Evolutionary conservation across 176 grass and related monocot genomes (phyloP).

Genomic region (Ampelocalamus luodianensis): DNA sequence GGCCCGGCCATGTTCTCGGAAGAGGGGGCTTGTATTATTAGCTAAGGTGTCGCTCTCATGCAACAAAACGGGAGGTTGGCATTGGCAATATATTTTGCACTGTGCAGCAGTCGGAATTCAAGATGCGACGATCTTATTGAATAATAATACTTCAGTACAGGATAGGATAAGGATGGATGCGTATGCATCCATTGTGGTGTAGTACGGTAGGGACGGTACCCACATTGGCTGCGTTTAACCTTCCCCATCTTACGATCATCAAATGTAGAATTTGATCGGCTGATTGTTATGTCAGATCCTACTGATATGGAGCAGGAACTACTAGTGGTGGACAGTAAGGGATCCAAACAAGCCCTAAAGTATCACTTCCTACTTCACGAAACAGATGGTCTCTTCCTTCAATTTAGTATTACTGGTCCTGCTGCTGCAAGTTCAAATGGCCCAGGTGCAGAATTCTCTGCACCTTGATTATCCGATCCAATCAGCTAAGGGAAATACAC

Average conservation of each 20-base stretch:
- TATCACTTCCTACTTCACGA: neutral
- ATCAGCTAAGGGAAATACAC: neutral
- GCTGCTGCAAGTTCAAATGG: constrained; percentile 3
- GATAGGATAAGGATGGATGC: constrained; percentile 11
- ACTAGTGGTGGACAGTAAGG: neutral
- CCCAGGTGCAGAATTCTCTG: neutral
- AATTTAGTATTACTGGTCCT: constrained; percentile 21
- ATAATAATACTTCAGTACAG: constrained; percentile 4
- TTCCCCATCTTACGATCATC: neutral
- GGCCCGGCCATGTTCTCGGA: constrained; percentile 47
- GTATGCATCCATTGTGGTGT: neutral
- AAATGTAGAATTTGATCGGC: neutral
- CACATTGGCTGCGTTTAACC: constrained; percentile 16
- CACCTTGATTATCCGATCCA: neutral
- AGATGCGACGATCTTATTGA: neutral
- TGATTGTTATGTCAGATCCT: constrained; percentile 7
- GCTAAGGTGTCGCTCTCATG: constrained; percentile 45
- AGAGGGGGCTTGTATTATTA: constrained; percentile 36
- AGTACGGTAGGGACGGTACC: constrained; percentile 19
- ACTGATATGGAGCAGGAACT: constrained; percentile 15
- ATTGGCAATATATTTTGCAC: neutral
- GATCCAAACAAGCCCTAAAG: no score
- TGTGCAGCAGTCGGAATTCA: constrained; percentile 2
- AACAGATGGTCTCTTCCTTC: neutral
- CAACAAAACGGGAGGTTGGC: neutral